Conservation (phyloP, 352 stramenopile species). For the Phytopythium helicoides region DNA sequence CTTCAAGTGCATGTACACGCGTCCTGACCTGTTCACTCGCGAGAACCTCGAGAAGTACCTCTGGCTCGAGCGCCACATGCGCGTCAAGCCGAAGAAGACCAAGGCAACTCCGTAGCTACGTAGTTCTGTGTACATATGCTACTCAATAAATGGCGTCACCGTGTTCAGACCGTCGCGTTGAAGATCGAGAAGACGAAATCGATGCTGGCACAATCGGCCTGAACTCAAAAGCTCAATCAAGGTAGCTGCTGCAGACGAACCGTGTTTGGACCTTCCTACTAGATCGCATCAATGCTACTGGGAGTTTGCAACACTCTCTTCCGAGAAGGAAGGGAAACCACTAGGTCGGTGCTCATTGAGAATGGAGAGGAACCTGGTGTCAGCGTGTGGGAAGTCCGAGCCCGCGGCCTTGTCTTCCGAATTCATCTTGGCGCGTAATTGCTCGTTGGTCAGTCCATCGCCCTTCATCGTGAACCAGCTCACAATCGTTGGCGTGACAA, state of each 20-base stretch:
- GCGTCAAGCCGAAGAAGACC: too few species aligned
- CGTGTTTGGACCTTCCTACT: too few species aligned
- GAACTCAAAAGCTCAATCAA: too few species aligned
- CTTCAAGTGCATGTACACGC: slow-evolving; percentile 4
- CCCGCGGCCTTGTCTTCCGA: too few species aligned
- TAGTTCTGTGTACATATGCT: not conserved
- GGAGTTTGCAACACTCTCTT: slow-evolving; percentile 5
- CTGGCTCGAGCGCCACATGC: too few species aligned
- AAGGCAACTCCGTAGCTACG: too few species aligned
- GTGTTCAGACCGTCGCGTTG: too few species aligned
- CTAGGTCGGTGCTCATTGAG: not conserved
- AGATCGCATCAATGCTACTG: too few species aligned
- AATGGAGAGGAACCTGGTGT: slow-evolving; percentile 1
- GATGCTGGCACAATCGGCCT: too few species aligned
- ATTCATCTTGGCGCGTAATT: not conserved
- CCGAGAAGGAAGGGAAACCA: slow-evolving; percentile 1
- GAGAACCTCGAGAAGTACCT: not conserved
- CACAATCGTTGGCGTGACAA: slow-evolving; percentile 5
- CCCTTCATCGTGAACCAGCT: slow-evolving; percentile 20
- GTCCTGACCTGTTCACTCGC: not conserved
- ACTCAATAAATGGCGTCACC: too few species aligned
- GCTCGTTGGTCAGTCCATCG: slow-evolving; percentile 8
- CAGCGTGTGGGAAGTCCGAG: slow-evolving; percentile 1
- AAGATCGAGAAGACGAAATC: too few species aligned
- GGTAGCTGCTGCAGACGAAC: too few species aligned